These are phyloP conservation scores for Cryptosporidium tyzzeri DNA, from an alignment of 169 alveolate species.

Conservation along the genomic window DNA sequence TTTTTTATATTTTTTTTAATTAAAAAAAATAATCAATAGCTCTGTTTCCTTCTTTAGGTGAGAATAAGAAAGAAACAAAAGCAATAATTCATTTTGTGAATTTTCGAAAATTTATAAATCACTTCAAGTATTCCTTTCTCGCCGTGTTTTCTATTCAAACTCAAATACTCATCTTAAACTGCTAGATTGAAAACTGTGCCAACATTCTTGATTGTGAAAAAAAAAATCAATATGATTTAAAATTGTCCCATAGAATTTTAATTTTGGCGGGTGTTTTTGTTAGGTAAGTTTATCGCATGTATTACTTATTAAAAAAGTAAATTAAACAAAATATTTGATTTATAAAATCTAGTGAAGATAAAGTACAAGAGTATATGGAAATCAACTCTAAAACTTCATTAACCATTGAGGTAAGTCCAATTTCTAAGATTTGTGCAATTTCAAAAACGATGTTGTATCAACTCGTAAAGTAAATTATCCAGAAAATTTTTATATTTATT, in stretches of 20 bases:
- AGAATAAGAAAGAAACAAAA: not conserved
- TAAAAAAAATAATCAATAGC: not conserved
- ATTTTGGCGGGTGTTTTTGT: constrained; percentile 53
- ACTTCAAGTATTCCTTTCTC: not conserved
- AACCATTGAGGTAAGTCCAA: constrained; percentile 24
- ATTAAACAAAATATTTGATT: not conserved
- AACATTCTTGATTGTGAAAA: constrained; percentile 33
- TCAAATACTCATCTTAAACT: not conserved
- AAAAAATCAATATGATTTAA: constrained; percentile 24
- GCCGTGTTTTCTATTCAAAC: not conserved
- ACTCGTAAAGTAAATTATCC: not conserved
- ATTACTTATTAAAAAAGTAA: not conserved
- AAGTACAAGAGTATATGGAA: constrained; percentile 25
- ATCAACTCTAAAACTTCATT: not conserved
- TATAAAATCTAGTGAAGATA: constrained; percentile 10
- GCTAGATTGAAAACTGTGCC: constrained; percentile 37
- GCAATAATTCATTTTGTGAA: too few relatives aligned
- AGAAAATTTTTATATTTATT: not conserved
- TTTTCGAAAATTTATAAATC: not conserved
- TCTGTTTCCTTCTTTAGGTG: not conserved
- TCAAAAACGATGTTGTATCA: too few relatives aligned
- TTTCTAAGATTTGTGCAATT: not conserved
- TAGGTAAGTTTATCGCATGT: constrained; percentile 22
- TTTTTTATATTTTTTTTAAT: not conserved
- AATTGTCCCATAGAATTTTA: constrained; percentile 36